phyloP scores from a whole-genome alignment of 495 filamentous ascomycete genomes.

The Penicillium coprophilum region DNA sequence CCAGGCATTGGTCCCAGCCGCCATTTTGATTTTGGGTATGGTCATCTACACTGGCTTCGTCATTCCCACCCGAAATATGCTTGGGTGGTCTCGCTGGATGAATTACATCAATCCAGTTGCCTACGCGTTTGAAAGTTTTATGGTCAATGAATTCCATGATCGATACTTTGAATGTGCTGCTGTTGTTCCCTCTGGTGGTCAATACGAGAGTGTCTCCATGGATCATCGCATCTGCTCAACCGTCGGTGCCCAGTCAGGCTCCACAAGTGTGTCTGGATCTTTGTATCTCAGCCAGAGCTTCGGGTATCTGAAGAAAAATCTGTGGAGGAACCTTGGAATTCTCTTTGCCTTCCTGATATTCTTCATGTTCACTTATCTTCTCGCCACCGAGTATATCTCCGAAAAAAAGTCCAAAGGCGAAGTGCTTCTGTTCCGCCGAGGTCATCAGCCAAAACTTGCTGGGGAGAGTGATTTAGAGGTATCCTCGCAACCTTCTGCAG shows the following conservation, averaged over 20 bases:
- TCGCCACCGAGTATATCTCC: conserved; percentile 39
- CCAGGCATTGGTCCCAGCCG: conserved; percentile 45
- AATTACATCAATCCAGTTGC: conserved; percentile 41
- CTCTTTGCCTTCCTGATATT: conserved; percentile 58
- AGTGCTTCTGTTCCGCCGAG: conserved; percentile 36
- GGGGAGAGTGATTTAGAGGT: conserved; percentile 14
- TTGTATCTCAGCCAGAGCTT: conserved; percentile 52
- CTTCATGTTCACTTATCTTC: conserved; percentile 48
- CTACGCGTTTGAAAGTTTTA: conserved; percentile 40
- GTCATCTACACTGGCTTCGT: conserved; percentile 47
- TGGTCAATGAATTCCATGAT: conserved; percentile 59
- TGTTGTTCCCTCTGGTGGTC: conserved; percentile 30
- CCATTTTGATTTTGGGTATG: conserved; percentile 39
- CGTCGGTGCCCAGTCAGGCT: conserved; percentile 52
- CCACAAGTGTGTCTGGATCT: conserved; percentile 46
- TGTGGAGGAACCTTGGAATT: conserved; percentile 66
- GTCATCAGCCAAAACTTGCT: conserved; percentile 28
- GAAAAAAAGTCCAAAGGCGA: conserved; percentile 35
- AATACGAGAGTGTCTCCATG: conserved; percentile 35
- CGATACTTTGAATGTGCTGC: conserved; percentile 44
- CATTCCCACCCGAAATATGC: conserved; percentile 43
- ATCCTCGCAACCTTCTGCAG: conserved; percentile 36
- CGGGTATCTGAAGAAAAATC: conserved; percentile 50
- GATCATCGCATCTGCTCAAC: conserved; percentile 44
- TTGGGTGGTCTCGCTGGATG: conserved; percentile 48